Evolutionary conservation across 2,329 filamentous ascomycete species (phyloP).

Genomic region (Saccharata proteae): DNA sequence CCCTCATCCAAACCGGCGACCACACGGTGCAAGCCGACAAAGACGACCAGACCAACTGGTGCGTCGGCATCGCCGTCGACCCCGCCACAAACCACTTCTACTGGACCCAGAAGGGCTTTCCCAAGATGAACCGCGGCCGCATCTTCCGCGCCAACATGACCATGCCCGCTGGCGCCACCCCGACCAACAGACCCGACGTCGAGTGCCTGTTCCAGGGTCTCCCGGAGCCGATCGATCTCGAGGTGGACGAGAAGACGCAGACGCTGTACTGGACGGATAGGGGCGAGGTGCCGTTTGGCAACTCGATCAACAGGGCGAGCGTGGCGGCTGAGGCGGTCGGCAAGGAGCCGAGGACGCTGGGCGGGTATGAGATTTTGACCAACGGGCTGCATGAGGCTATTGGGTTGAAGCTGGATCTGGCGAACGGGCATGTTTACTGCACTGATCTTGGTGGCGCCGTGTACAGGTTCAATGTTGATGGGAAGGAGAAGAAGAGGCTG

Average conservation of each 20-base stretch:
- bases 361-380: constrained; percentile 11
- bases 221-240: constrained; percentile 43
- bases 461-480: constrained; percentile 8
- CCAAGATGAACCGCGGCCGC: constrained; percentile 38
- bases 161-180: constrained; percentile 22
- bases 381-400: constrained; percentile 16
- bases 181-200: constrained; percentile 29
- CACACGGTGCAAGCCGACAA: constrained; percentile 23
- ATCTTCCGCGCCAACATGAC: constrained; percentile 40
- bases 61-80: constrained; percentile 43
- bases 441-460: constrained; percentile 13
- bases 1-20: constrained; percentile 28
- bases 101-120: constrained; percentile 49
- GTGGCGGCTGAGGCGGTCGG: constrained; percentile 4
- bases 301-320: constrained; percentile 36
- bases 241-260: constrained; percentile 35
- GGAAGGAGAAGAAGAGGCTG: constrained; percentile 2
- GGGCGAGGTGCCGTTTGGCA: constrained; percentile 44
- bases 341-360: no score
- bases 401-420: constrained; percentile 12
- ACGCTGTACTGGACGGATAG: constrained; percentile 50
- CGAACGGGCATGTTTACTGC: constrained; percentile 10
- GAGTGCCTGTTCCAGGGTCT: constrained; percentile 31
- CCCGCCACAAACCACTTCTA: constrained; percentile 35
- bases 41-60: constrained; percentile 33